Conservation (phyloP, 768 basidiomycete species). For the Postia placenta region DNA sequence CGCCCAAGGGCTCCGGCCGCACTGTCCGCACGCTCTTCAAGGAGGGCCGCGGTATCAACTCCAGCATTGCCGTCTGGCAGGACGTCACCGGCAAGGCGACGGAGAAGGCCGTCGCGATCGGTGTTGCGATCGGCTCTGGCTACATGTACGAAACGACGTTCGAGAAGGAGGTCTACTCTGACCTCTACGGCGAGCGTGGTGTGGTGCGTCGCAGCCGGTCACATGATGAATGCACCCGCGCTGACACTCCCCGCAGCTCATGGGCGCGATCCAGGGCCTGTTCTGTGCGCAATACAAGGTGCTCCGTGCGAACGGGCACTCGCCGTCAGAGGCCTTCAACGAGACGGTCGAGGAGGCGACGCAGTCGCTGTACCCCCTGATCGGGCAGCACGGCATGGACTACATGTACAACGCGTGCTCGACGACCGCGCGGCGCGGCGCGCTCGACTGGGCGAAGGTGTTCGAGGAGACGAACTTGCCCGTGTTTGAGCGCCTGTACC, state of each 20-base stretch:
- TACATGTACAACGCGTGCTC: conserved; percentile 99
- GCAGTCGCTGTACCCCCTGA: conserved; percentile 94
- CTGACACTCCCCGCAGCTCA: conserved; percentile 50
- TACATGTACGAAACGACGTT: conserved; percentile 99
- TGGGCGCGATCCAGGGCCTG: conserved; percentile 98
- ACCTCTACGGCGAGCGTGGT: conserved; percentile 99
- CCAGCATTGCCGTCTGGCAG: conserved; percentile 91
- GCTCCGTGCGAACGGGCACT: conserved; percentile 92
- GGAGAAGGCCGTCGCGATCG: conserved; percentile 94
- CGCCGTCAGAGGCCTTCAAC: conserved; percentile 98
- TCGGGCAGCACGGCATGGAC: conserved; percentile 97
- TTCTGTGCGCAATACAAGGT: conserved; percentile 99
- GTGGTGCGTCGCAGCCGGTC: conserved; percentile 73
- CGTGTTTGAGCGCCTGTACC: conserved; percentile 91
- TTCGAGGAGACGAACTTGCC: conserved; percentile 94
- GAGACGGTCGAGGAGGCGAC: conserved; percentile 99
- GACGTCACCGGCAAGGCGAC: conserved; percentile 97
- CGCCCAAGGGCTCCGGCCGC: conserved; percentile 97
- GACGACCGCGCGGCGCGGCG: conserved; percentile 97
- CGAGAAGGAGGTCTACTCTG: conserved; percentile 99
- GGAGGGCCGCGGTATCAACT: conserved; percentile 98
- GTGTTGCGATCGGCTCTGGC: conserved; percentile 92
- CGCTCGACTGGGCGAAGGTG: conserved; percentile 97
- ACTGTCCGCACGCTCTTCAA: conserved; percentile 99
- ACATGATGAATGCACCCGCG: too few species aligned